A percentile compares a stretch with the other conserved stretches of the same genome.
These are phyloP conservation scores for Trichoderma lentiforme DNA, from an alignment of 2,329 filamentous ascomycete genomes.

Conservation along the genomic window DNA sequence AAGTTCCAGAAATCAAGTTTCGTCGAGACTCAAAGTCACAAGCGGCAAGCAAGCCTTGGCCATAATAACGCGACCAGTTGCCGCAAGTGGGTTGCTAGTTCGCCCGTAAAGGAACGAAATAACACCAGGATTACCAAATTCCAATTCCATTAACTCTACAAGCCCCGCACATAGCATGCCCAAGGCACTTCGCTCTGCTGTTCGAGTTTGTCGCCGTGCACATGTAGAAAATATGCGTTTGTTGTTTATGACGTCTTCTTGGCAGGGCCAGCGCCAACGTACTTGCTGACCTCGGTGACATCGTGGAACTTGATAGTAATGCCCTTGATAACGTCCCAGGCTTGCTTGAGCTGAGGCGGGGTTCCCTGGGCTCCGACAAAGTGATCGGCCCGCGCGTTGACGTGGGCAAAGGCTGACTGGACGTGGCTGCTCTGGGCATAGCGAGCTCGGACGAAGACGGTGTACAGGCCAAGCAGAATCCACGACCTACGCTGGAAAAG, in stretches of 20 bases:
- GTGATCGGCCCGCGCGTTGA: constrained; percentile 74
- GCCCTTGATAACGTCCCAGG: constrained; percentile 77
- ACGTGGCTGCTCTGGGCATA: constrained; percentile 90
- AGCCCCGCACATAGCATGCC: background rate
- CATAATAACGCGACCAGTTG: background rate
- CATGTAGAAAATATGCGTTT: background rate
- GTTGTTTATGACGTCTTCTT: constrained; percentile 42
- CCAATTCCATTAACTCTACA: background rate
- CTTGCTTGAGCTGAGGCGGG: constrained; percentile 72
- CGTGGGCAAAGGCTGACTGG: constrained; percentile 72
- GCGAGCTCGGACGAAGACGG: constrained; percentile 85
- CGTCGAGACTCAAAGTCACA: background rate
- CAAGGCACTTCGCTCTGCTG: background rate
- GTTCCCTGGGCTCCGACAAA: constrained; percentile 82
- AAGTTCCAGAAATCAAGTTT: background rate
- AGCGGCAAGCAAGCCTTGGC: background rate
- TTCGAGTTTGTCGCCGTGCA: background rate
- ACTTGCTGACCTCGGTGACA: constrained; percentile 73
- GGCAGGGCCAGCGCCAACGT: constrained; percentile 56
- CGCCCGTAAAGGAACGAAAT: background rate
- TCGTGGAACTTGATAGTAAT: constrained; percentile 71
- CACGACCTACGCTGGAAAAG: constrained; percentile 89
- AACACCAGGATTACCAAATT: background rate
- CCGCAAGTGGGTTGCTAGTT: background rate
- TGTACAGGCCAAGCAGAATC: constrained; percentile 83